Conservation (phyloP, 192 early-diverging fungal genomes). For the Entophlyctis helioformis region DNA sequence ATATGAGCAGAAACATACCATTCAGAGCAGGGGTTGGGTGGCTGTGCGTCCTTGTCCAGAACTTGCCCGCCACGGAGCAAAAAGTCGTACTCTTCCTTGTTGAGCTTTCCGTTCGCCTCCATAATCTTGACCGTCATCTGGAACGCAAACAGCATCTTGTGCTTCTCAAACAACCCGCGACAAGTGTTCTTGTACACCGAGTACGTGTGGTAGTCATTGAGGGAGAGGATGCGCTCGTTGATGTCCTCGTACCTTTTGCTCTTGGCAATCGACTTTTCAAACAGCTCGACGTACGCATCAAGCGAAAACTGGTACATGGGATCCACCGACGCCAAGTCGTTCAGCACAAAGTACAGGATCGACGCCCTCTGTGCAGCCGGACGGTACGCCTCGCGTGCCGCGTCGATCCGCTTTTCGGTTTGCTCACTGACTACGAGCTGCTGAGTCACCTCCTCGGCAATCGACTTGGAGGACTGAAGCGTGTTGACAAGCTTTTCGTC, state of each 20-base stretch:
- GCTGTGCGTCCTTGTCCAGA: conserved; percentile 38
- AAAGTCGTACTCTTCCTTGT: conserved; percentile 48
- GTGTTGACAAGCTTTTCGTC: conserved; percentile 51
- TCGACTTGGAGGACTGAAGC: conserved; percentile 48
- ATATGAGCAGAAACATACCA: too few species aligned
- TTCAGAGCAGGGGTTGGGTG: conserved; percentile 40
- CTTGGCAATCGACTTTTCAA: conserved; percentile 48
- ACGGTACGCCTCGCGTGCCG: conserved; percentile 46
- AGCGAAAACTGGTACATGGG: conserved; percentile 58
- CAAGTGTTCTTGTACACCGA: conserved; percentile 53
- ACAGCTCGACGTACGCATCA: conserved; percentile 47
- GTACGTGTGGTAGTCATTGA: conserved; percentile 54
- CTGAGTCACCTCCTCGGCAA: conserved; percentile 45
- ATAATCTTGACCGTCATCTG: conserved; percentile 56
- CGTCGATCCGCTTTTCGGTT: conserved; percentile 50
- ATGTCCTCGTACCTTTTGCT: conserved; percentile 44
- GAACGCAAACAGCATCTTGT: conserved; percentile 47
- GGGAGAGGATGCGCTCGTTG: conserved; percentile 28
- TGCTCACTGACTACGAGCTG: conserved; percentile 49
- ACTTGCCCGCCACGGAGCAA: conserved; percentile 49
- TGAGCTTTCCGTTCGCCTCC: conserved; percentile 39
- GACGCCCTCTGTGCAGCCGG: conserved; percentile 47
- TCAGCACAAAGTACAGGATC: conserved; percentile 48
- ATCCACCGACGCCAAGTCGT: conserved; percentile 44
- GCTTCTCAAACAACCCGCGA: conserved; percentile 44